Base-by-base conservation (phyloP, 768 basidiomycete genomes). In the Coprinellus aureogranulatus region DNA sequence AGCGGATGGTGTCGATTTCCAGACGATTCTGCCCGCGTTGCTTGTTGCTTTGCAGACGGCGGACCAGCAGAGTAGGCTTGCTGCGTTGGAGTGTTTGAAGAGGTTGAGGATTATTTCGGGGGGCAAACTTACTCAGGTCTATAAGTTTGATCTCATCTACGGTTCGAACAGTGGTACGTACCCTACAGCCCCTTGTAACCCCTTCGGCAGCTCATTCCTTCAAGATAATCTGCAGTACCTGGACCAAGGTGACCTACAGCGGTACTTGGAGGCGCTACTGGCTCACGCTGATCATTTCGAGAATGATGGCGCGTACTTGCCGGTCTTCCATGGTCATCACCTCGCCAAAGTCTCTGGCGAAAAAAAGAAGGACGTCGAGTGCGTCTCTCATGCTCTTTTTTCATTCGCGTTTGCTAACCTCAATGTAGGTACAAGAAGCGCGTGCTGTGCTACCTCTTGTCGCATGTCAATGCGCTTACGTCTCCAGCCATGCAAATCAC, bases 111-210 rank as follows among this genome's bases (percentile, higher is more conserved):
- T 75, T 23, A 62, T 80, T 22, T 69, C 74, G 0, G 69, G 70
- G 60, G 74, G 73, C 62, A 80, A 75, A 62, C 74, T 84, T 20
- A 73, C 74, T 49, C 74, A 77, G 3, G 81, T 93, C 2, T 93
- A 92, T 70, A 86, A 80, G 18, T 81, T 89, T 61, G 91, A 93
- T 63, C 74, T 75, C 1, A 80, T 93, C 22, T 94, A 93, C 62
- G 91, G 89, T 3, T 62, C 75, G 14, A 76, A 69, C 34, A 81
- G 83, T 14, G 74, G 88, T 89, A 44, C 57, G 85, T 73, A 5
- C 27, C 27, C 1, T 8, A 20, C 60, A 20, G 39, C 31, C n/a
- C 47, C 42, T 31, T 18, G 51, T 54, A 42, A 34, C 55, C 40
- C 2, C 53, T 27, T 6, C 28, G 20, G 66, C 16, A 57, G 60